phyloP scores from a whole-genome alignment of 2,329 filamentous ascomycete species.

The Cercospora zeina region DNA sequence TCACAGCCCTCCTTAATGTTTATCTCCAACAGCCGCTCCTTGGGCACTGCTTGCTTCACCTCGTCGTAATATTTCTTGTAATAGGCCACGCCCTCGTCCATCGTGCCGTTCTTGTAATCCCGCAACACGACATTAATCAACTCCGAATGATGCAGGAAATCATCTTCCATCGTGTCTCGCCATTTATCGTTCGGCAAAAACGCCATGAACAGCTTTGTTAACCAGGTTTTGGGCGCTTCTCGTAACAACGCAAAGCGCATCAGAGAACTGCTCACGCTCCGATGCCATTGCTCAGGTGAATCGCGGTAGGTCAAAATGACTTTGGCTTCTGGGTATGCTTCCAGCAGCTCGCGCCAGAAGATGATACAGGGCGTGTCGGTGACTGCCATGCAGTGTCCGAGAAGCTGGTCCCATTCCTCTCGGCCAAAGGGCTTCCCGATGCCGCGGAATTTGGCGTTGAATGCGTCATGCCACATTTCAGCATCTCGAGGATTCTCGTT shows the following conservation, averaged over 20 bases:
- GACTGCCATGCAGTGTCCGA: slow-evolving; percentile 38
- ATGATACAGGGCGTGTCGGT: slow-evolving; percentile 39
- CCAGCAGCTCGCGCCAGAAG: slow-evolving; percentile 42
- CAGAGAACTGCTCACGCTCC: too few relatives aligned
- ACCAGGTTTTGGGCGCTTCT: too few relatives aligned
- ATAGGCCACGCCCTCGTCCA: not conserved
- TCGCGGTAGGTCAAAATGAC: slow-evolving; percentile 38
- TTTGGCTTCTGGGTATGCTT: slow-evolving; percentile 43
- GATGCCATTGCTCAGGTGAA: not conserved
- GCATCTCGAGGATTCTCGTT: slow-evolving; percentile 28
- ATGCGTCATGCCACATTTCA: slow-evolving; percentile 29
- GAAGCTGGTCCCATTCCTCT: slow-evolving; percentile 38
- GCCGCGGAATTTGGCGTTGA: slow-evolving; percentile 26
- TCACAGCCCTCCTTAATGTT: not conserved
- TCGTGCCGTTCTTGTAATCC: not conserved
- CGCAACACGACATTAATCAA: not conserved
- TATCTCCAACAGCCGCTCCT: not conserved
- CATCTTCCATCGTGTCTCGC: not conserved
- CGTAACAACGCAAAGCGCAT: too few relatives aligned
- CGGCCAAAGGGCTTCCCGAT: not conserved
- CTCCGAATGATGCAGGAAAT: not conserved
- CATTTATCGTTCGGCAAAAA: not conserved
- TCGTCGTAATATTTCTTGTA: not conserved
- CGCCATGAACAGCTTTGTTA: not conserved
- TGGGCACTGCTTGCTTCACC: not conserved